Evolutionary conservation across 75 land plant genomes (phyloP).

Genomic region (Larix kaempferi): DNA sequence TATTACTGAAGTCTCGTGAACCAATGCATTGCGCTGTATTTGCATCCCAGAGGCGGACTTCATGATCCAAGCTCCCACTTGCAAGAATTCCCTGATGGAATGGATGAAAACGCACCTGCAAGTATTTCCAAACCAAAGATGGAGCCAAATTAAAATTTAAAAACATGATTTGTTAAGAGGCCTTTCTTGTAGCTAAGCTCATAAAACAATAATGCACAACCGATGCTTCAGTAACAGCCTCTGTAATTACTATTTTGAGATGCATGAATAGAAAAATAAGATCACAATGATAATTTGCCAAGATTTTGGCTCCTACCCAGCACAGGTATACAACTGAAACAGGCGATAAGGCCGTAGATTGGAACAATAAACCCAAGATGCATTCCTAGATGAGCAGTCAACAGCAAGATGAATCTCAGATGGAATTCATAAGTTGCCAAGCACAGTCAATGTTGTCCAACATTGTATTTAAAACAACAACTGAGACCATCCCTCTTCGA

Average conservation of each 20-base stretch:
- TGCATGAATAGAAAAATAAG: neutral
- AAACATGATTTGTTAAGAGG: neutral
- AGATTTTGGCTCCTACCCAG: too few species aligned
- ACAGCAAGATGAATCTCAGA: neutral
- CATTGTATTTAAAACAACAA: neutral
- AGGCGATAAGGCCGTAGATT: neutral
- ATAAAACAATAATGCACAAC: neutral
- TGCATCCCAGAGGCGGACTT: slow-evolving; percentile 97
- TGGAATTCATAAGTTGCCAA: neutral
- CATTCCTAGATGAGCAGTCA: neutral
- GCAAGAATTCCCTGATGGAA: slow-evolving; percentile 76
- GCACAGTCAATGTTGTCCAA: neutral
- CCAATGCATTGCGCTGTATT: slow-evolving; percentile 81
- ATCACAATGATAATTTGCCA: neutral
- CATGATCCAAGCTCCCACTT: slow-evolving; percentile 97
- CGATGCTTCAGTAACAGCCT: too few species aligned
- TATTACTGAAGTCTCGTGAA: slow-evolving; percentile 85
- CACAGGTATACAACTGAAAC: too few species aligned
- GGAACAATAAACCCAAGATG: neutral
- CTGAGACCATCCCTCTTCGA: neutral
- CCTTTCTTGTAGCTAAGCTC: neutral
- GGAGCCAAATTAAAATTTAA: slow-evolving; percentile 1
- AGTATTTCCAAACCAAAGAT: slow-evolving; percentile 6
- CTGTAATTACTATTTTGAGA: neutral
- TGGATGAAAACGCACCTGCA: slow-evolving; percentile 94